Percentiles rank a stretch among this genome's conserved stretches.
Conservation (phyloP, 2,329 filamentous ascomycete genomes). For the Nemania bipapillata region DNA sequence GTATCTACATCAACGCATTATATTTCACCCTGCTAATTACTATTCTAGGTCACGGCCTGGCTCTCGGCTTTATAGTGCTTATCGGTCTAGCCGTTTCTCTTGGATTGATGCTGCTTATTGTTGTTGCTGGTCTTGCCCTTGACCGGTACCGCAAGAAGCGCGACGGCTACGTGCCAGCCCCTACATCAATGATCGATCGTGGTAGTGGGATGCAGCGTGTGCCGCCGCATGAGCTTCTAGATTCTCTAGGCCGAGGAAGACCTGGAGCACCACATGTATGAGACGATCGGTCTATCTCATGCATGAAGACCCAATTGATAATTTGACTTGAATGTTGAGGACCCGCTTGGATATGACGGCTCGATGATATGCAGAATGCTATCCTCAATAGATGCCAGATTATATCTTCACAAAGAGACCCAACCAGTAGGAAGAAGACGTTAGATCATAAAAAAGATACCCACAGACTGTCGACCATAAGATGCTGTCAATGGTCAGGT, state of each 20-base stretch:
- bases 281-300: conserved; percentile 38
- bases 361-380: conserved; percentile 12
- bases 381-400: conserved; percentile 23
- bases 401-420: conserved; percentile 22
- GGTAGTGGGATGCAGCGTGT: conserved; percentile 68
- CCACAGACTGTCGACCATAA: conserved; percentile 37
- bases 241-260: conserved; percentile 62
- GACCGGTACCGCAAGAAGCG: conserved; percentile 80
- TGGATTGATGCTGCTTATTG: conserved; percentile 79
- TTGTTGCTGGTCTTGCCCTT: conserved; percentile 77
- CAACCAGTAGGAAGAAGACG: conserved; percentile 28
- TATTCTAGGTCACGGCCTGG: conserved; percentile 65
- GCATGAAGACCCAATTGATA: conserved; percentile 13
- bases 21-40: conserved; percentile 30
- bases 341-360: conserved; percentile 38
- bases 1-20: conserved; percentile 48
- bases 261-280: conserved; percentile 64
- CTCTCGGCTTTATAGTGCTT: conserved; percentile 80
- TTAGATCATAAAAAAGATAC: conserved; percentile 45
- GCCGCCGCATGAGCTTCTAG: conserved; percentile 69
- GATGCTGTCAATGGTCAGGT: conserved; percentile 33
- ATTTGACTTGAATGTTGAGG: conserved; percentile 8
- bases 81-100: conserved; percentile 83
- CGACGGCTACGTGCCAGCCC: conserved; percentile 83
- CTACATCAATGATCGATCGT: conserved; percentile 71